A percentile compares a stretch with the other conserved stretches of the same genome.
phyloP scores from a whole-genome alignment of 2,329 filamentous ascomycete species.

The Penicillium concentricum region DNA sequence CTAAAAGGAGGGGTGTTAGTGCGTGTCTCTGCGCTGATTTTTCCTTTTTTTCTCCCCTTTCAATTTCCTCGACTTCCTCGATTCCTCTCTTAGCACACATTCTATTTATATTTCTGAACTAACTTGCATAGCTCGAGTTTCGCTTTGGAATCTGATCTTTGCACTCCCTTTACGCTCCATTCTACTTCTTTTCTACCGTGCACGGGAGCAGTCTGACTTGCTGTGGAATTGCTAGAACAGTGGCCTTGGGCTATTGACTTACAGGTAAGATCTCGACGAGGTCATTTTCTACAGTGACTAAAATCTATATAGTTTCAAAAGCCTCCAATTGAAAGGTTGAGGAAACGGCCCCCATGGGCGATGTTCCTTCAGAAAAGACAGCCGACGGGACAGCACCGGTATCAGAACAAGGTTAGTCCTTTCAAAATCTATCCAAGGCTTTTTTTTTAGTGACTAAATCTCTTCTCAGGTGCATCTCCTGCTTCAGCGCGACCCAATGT shows the following conservation, averaged over 20 bases:
- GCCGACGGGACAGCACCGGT: constrained; percentile 9
- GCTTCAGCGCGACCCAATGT: constrained; percentile 17
- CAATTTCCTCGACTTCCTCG: background rate
- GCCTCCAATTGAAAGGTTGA: background rate
- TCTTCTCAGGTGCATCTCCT: constrained; percentile 5
- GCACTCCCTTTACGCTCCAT: background rate
- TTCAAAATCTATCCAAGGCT: background rate
- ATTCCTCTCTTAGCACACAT: background rate
- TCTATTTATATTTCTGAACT: background rate
- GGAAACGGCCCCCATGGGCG: constrained; percentile 27
- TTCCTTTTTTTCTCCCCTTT: background rate
- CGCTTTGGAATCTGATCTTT: background rate
- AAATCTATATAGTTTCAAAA: background rate
- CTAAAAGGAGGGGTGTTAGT: background rate
- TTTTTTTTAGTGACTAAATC: background rate
- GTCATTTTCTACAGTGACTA: background rate
- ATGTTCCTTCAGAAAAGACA: constrained; percentile 27
- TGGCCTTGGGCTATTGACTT: background rate
- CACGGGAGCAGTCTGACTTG: background rate
- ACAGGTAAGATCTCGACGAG: background rate
- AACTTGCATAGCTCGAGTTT: background rate
- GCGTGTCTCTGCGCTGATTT: background rate
- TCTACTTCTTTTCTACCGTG: background rate
- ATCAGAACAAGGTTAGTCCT: constrained; percentile 16
- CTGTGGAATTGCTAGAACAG: background rate